These are phyloP conservation scores for Cyberlindnera japonica DNA, from an alignment of 805 yeast genomes.

Conservation along the genomic window DNA sequence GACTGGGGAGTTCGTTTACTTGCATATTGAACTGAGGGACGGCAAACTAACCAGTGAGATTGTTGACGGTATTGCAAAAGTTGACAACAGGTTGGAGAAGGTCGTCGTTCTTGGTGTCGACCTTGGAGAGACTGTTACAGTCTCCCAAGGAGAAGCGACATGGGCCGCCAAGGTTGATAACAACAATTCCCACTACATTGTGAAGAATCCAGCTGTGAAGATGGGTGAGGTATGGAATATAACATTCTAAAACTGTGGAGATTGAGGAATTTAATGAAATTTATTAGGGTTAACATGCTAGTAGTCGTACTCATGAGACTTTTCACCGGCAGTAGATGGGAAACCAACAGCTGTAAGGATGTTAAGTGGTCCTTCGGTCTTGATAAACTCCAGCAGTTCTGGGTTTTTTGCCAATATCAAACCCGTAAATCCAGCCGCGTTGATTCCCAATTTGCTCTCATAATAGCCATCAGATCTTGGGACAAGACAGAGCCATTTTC, in stretches of 20 bases:
- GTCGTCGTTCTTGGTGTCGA: slow-evolving; percentile 45
- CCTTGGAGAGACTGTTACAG: slow-evolving; percentile 16
- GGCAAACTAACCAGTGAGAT: slow-evolving; percentile 31
- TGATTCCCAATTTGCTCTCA: slow-evolving; percentile 49
- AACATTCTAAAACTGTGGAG: slow-evolving; percentile 17
- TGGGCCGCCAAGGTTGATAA: slow-evolving; percentile 35
- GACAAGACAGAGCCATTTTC: slow-evolving; percentile 79
- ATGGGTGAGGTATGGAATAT: slow-evolving; percentile 48
- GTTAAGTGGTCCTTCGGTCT: slow-evolving; percentile 41
- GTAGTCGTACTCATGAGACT: slow-evolving; percentile 64
- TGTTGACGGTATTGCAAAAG: slow-evolving; percentile 24
- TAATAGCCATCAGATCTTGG: slow-evolving; percentile 66
- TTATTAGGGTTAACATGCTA: no score
- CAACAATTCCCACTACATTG: slow-evolving; percentile 24
- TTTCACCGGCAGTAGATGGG: slow-evolving; percentile 52
- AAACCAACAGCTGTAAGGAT: slow-evolving; percentile 66
- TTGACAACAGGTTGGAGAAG: slow-evolving; percentile 45
- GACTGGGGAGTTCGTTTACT: slow-evolving; percentile 45
- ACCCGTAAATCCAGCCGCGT: slow-evolving; percentile 80
- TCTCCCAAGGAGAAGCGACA: slow-evolving; percentile 36
- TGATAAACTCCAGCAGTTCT: slow-evolving; percentile 46
- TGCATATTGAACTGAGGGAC: slow-evolving; percentile 38
- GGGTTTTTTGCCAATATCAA: slow-evolving; percentile 70
- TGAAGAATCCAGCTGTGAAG: slow-evolving; percentile 49
- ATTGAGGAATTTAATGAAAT: not conserved